phyloP scores from a whole-genome alignment of 371 early-diverging fungal genomes.

The Nematocida sp. region DNA sequence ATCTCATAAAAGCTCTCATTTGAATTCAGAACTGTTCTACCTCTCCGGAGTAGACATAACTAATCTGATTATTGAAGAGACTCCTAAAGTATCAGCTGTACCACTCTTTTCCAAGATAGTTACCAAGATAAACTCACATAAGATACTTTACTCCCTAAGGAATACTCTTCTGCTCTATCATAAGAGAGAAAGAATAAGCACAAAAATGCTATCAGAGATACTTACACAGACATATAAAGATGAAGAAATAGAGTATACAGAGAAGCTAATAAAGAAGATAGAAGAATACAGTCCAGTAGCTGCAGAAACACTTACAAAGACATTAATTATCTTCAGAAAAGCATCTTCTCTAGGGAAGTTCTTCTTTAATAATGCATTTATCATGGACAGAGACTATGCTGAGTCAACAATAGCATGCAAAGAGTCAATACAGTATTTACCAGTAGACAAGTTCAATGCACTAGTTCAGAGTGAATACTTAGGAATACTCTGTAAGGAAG shows the following conservation, averaged over 20 bases:
- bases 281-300: constrained; percentile 3
- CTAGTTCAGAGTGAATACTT: constrained; percentile 36
- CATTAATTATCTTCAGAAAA: constrained; percentile 15
- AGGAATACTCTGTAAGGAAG: constrained; percentile 6
- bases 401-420: constrained; percentile 21
- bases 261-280: constrained; percentile 9
- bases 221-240: constrained; percentile 18
- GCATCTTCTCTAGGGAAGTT: background rate
- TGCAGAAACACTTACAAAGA: constrained; percentile 25
- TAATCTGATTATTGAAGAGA: constrained; percentile 7
- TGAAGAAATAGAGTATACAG: constrained; percentile 11
- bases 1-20: too few species aligned
- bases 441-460: constrained; percentile 12
- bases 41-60: background rate
- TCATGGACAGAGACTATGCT: constrained; percentile 44
- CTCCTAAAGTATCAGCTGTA: background rate
- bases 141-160: background rate
- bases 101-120: background rate
- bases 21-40: constrained; percentile 5
- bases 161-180: background rate
- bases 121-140: background rate
- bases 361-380: constrained; percentile 24
- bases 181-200: background rate
- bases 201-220: constrained; percentile 11
- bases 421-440: background rate